phyloP scores from a whole-genome alignment of 768 basidiomycete genomes.

The Suillus clintonianus region DNA sequence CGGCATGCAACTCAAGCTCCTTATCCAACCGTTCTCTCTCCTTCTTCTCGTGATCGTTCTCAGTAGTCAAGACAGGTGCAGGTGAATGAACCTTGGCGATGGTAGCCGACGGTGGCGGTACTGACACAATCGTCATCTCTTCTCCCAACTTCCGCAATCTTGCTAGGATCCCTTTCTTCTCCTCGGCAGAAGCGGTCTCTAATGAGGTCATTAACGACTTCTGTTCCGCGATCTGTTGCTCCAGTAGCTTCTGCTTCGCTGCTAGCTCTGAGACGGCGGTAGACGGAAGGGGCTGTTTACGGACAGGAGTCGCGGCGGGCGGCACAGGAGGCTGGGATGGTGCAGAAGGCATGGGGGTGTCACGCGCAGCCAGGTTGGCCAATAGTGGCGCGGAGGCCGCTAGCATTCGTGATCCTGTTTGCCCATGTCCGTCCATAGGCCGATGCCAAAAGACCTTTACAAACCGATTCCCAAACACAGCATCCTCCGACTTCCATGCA shows the following conservation, averaged over 20 bases:
- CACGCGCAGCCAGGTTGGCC: slow-evolving; percentile 56
- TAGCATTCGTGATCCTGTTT: slow-evolving; percentile 71
- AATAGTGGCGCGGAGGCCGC: slow-evolving; percentile 80
- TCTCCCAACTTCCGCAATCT: slow-evolving; percentile 74
- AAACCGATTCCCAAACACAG: slow-evolving; percentile 93
- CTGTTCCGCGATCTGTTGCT: slow-evolving; percentile 86
- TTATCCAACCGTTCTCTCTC: slow-evolving; percentile 75
- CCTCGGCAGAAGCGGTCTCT: slow-evolving; percentile 59
- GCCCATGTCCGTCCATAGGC: slow-evolving; percentile 90
- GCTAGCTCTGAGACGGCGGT: slow-evolving; percentile 55
- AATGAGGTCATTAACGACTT: slow-evolving; percentile 80
- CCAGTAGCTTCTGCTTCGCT: slow-evolving; percentile 72
- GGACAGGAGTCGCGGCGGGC: slow-evolving; percentile 16
- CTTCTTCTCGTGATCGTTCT: slow-evolving; percentile 50
- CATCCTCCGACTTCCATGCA: slow-evolving; percentile 92
- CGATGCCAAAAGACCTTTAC: slow-evolving; percentile 97
- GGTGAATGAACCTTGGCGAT: slow-evolving; percentile 32
- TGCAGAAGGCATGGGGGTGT: slow-evolving; percentile 17
- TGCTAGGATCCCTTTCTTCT: slow-evolving; percentile 80
- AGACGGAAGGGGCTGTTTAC: slow-evolving; percentile 39
- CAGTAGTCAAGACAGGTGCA: slow-evolving; percentile 20
- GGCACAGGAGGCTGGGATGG: slow-evolving; percentile 18
- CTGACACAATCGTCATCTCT: slow-evolving; percentile 61
- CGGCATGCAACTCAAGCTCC: slow-evolving; percentile 72
- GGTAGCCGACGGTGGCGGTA: slow-evolving; percentile 26